Evolutionary conservation across 768 basidiomycete genomes (phyloP).

Genomic region (Mycena crocata): DNA sequence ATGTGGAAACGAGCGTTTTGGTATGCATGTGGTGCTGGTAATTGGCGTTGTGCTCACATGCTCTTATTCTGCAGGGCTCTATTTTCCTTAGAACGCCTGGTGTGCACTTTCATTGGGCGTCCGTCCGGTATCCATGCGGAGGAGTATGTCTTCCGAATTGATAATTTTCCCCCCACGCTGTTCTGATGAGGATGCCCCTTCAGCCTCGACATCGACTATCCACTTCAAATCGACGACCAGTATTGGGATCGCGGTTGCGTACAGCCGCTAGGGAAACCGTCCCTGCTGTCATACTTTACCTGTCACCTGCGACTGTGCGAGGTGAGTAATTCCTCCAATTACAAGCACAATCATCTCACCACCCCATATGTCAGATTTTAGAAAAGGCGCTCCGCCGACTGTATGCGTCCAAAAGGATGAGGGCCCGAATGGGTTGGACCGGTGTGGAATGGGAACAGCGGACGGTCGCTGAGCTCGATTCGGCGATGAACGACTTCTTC

Average conservation of each 20-base stretch:
- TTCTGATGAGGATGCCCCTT: neutral
- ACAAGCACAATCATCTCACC: neutral
- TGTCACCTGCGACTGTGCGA: slow-evolving; percentile 65
- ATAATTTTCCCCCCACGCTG: neutral
- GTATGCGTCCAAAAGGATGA: slow-evolving; percentile 54
- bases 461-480: slow-evolving; percentile 71
- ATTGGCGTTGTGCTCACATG: neutral
- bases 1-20: slow-evolving; percentile 71
- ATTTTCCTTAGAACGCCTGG: neutral
- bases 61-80: neutral
- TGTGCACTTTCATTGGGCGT: neutral
- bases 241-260: slow-evolving; percentile 64
- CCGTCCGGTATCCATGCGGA: neutral
- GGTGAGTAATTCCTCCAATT: neutral
- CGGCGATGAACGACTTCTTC: slow-evolving; percentile 70
- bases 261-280: slow-evolving; percentile 74
- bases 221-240: slow-evolving; percentile 67
- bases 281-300: slow-evolving; percentile 63
- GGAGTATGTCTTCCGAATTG: neutral
- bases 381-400: slow-evolving; percentile 72
- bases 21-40: slow-evolving; percentile 39
- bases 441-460: slow-evolving; percentile 66
- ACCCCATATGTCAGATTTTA: slow-evolving; percentile 57
- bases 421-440: slow-evolving; percentile 49
- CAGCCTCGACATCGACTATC: slow-evolving; percentile 74